A percentile compares a stretch with the other conserved stretches of the same genome.
phyloP scores from a whole-genome alignment of 2,329 filamentous ascomycete species.

The Didymella pinodella region DNA sequence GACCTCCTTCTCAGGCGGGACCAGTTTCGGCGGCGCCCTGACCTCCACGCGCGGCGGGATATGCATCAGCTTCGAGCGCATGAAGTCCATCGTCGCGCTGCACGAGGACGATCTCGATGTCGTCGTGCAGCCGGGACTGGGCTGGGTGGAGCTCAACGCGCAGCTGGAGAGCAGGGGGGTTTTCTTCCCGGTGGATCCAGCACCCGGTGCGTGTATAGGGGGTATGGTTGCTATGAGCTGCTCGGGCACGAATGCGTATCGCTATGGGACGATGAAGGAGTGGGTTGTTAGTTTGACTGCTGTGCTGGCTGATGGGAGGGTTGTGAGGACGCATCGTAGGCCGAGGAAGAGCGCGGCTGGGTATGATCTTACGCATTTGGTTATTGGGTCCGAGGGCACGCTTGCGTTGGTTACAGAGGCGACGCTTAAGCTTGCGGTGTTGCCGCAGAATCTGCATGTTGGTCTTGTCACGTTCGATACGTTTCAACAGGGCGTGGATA shows the following conservation, averaged over 20 bases:
- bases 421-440: conserved; percentile 80
- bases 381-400: conserved; percentile 91
- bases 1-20: conserved; percentile 86
- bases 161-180: conserved; percentile 69
- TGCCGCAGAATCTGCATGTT: conserved; percentile 78
- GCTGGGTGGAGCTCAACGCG: conserved; percentile 85
- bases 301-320: conserved; percentile 84
- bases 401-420: conserved; percentile 91
- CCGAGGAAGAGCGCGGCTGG: conserved; percentile 89
- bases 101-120: conserved; percentile 73
- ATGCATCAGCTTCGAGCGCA: conserved; percentile 82
- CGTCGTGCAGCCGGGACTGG: conserved; percentile 69
- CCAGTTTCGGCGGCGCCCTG: conserved; percentile 86
- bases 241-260: conserved; percentile 85
- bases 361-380: conserved; percentile 86
- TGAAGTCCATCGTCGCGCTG: conserved; percentile 82
- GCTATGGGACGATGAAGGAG: conserved; percentile 92
- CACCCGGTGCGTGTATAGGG: conserved; percentile 87
- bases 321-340: conserved; percentile 85
- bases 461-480: conserved; percentile 71
- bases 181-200: conserved; percentile 93
- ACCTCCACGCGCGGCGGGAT: conserved; percentile 80
- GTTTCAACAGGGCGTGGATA: conserved; percentile 75
- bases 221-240: conserved; percentile 76
- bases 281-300: conserved; percentile 88